These are phyloP conservation scores for Sclerotinia trifoliorum DNA, from an alignment of 2,329 filamentous ascomycete species.

Conservation along the genomic window DNA sequence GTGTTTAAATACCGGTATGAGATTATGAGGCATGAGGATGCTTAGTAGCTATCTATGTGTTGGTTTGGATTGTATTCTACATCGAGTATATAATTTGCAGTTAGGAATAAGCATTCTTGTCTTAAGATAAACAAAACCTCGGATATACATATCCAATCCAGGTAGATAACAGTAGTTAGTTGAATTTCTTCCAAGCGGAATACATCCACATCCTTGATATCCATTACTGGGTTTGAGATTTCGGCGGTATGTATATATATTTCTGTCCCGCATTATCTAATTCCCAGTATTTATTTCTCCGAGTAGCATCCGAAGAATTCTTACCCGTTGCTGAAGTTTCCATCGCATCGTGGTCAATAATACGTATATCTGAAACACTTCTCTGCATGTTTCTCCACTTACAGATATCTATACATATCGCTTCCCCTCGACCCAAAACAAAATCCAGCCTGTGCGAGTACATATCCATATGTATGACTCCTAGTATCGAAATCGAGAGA, in stretches of 20 bases:
- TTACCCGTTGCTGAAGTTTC: no score
- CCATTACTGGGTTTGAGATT: background rate
- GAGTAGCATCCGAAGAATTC: background rate
- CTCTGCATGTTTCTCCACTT: no score
- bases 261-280: background rate
- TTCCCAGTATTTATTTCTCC: background rate
- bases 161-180: background rate
- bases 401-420: no score
- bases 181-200: background rate
- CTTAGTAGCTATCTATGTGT: background rate
- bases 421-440: no score
- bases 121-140: no score
- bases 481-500: background rate
- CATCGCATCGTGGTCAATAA: no score
- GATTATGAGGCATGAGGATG: background rate
- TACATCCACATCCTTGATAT: background rate
- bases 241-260: background rate
- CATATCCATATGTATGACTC: background rate
- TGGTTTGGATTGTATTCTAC: background rate
- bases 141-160: background rate
- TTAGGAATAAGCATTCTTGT: no score
- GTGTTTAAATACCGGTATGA: background rate
- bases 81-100: no score
- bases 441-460: no score
- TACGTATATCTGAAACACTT: no score